Evolutionary conservation across 2,329 filamentous ascomycete genomes (phyloP).

Genomic region (Pezicula carpinea): DNA sequence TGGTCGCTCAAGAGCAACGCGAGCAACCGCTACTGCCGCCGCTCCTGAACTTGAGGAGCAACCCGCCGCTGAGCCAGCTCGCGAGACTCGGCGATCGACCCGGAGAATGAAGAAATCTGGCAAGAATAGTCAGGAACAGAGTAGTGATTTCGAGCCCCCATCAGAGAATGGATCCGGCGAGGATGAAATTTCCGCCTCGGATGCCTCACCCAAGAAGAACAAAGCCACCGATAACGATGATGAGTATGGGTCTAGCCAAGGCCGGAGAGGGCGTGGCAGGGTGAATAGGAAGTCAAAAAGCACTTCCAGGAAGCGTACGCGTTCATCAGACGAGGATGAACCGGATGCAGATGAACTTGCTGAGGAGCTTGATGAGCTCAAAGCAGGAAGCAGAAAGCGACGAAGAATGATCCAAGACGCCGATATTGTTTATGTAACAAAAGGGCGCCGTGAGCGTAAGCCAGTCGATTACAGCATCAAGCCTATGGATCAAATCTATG

Average conservation of each 20-base stretch:
- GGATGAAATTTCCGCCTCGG: conserved; percentile 35
- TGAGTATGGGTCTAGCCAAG: conserved; percentile 44
- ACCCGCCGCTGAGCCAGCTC: conserved; percentile 25
- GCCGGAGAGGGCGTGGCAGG: conserved; percentile 43
- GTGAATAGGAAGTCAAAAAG: conserved; percentile 37
- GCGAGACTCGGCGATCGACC: conserved; percentile 25
- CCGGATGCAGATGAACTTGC: conserved; percentile 61
- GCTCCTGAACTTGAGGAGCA: conserved; percentile 46
- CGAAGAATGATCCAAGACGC: conserved; percentile 45
- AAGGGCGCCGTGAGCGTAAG: conserved; percentile 53
- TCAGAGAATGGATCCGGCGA: conserved; percentile 45
- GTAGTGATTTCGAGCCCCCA: conserved; percentile 29
- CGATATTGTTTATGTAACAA: conserved; percentile 55
- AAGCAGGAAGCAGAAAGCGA: conserved; percentile 40
- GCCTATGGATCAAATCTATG: conserved; percentile 63
- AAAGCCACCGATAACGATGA: conserved; percentile 37
- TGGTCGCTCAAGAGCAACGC: conserved; percentile 27
- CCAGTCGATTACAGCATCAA: conserved; percentile 84
- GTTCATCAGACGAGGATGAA: conserved; percentile 48
- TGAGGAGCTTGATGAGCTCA: conserved; percentile 60
- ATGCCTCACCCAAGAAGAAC: conserved; percentile 28
- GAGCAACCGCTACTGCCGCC: conserved; percentile 31
- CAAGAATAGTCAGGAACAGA: conserved; percentile 23
- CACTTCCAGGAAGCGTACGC: conserved; percentile 40
- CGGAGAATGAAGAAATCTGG: conserved; percentile 21